These are phyloP conservation scores for Cystobasidiaceae sp. DNA, from an alignment of 1,284 basidiomycete genomes.

Conservation along the genomic window DNA sequence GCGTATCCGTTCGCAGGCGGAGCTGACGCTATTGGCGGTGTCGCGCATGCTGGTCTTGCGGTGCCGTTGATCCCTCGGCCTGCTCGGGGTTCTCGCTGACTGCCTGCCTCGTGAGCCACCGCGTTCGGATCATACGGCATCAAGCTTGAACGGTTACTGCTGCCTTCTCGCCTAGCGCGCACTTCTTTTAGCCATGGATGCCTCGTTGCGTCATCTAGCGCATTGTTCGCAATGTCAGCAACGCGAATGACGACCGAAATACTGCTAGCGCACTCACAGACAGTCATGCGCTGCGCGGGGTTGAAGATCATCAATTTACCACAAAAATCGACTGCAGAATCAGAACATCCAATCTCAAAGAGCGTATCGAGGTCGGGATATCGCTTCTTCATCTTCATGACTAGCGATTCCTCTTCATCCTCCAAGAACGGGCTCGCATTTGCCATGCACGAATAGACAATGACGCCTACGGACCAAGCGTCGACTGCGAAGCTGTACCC, in stretches of 20 bases:
- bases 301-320: conserved; percentile 53
- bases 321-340: conserved; percentile 54
- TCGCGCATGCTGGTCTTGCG: too few species aligned
- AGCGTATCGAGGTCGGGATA: conserved; percentile 34
- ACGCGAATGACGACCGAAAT: too few species aligned
- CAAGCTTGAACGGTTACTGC: background rate
- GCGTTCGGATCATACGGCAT: too few species aligned
- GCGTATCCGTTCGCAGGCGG: background rate
- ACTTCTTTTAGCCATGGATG: conserved; percentile 60
- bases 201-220: conserved; percentile 52
- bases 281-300: conserved; percentile 57
- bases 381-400: conserved; percentile 39
- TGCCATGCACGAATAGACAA: conserved; percentile 82
- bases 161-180: background rate
- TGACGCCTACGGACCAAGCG: conserved; percentile 88
- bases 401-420: conserved; percentile 52
- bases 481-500: conserved; percentile 82
- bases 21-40: background rate
- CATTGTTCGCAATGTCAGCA: too few species aligned
- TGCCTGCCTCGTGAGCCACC: too few species aligned
- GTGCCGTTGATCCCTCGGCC: too few species aligned
- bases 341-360: conserved; percentile 45
- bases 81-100: too few species aligned
- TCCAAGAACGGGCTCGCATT: conserved; percentile 66
- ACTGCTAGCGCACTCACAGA: conserved; percentile 42